Percentiles rank a stretch among this genome's conserved stretches.
These are phyloP conservation scores for Huntiella omanensis DNA, from an alignment of 2,329 filamentous ascomycete species.

Conservation along the genomic window DNA sequence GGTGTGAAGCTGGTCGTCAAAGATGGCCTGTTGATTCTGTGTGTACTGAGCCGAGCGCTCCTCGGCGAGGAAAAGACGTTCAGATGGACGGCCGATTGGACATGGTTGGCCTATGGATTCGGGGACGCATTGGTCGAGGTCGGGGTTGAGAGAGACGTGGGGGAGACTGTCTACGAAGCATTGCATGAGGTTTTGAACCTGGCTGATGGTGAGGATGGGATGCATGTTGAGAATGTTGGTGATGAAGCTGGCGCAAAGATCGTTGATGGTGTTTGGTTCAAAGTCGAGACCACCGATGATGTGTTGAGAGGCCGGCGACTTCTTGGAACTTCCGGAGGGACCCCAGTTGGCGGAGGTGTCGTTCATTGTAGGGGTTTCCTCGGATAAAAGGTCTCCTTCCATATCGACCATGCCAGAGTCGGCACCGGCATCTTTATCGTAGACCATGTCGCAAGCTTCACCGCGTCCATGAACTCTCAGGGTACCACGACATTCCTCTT, in stretches of 20 bases:
- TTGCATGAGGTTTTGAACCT: conserved; percentile 33
- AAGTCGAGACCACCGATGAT: conserved; percentile 24
- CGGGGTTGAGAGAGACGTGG: conserved; percentile 2
- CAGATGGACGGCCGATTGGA: too few species aligned
- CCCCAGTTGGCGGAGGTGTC: conserved; percentile 34
- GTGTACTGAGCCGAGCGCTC: not conserved
- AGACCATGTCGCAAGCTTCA: conserved; percentile 31
- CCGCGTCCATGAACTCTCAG: conserved; percentile 62
- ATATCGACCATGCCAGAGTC: conserved; percentile 18
- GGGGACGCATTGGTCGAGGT: not conserved
- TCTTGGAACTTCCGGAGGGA: conserved; percentile 9
- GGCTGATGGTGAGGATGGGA: conserved; percentile 36
- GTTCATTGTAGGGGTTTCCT: conserved; percentile 32
- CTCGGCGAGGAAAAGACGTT: too few species aligned
- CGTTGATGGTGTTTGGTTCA: conserved; percentile 28
- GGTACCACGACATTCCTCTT: conserved; percentile 55
- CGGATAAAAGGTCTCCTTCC: conserved; percentile 28
- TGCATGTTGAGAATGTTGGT: conserved; percentile 46
- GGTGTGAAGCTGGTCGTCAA: too few species aligned
- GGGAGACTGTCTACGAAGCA: conserved; percentile 32
- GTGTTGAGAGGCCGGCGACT: not conserved
- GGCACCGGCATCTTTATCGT: conserved; percentile 12
- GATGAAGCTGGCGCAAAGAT: conserved; percentile 38
- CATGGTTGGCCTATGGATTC: too few species aligned
- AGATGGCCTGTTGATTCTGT: too few species aligned